These are phyloP conservation scores for Trichoderma sp. DNA, from an alignment of 2,329 filamentous ascomycete species.

Conservation along the genomic window DNA sequence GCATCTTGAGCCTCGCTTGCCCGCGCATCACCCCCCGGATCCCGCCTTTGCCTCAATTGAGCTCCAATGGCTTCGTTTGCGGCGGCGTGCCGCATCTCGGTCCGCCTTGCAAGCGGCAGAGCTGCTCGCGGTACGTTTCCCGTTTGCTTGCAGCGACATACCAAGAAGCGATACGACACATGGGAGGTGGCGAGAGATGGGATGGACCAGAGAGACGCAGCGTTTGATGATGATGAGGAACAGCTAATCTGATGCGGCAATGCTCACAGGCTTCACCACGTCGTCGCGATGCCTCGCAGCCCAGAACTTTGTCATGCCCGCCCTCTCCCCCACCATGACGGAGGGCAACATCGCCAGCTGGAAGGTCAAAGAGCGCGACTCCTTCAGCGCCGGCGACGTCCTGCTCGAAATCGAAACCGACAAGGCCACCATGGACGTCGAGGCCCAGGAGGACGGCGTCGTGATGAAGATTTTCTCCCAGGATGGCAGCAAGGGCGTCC, in stretches of 20 bases:
- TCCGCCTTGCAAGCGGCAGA: slow-evolving; percentile 55
- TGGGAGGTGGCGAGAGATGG: neutral
- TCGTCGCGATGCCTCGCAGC: slow-evolving; percentile 68
- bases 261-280: slow-evolving; percentile 62
- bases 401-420: slow-evolving; percentile 92
- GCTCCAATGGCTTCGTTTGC: slow-evolving; percentile 66
- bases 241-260: neutral
- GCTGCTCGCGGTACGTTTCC: slow-evolving; percentile 59
- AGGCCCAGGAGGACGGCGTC: slow-evolving; percentile 86
- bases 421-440: slow-evolving; percentile 93
- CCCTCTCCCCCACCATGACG: slow-evolving; percentile 90
- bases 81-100: slow-evolving; percentile 64
- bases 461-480: slow-evolving; percentile 78
- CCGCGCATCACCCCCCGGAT: slow-evolving; percentile 31
- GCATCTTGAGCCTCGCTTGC: slow-evolving; percentile 30
- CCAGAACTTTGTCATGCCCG: slow-evolving; percentile 89
- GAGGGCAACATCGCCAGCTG: slow-evolving; percentile 85
- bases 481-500: slow-evolving; percentile 74
- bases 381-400: slow-evolving; percentile 80
- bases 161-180: neutral
- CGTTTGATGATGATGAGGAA: neutral
- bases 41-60: slow-evolving; percentile 34
- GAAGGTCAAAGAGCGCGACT: slow-evolving; percentile 85
- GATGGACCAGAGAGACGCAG: neutral
- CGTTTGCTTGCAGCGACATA: slow-evolving; percentile 1